These are phyloP conservation scores for Austroboletus eburneus DNA, from an alignment of 768 basidiomycete genomes.

Conservation along the genomic window DNA sequence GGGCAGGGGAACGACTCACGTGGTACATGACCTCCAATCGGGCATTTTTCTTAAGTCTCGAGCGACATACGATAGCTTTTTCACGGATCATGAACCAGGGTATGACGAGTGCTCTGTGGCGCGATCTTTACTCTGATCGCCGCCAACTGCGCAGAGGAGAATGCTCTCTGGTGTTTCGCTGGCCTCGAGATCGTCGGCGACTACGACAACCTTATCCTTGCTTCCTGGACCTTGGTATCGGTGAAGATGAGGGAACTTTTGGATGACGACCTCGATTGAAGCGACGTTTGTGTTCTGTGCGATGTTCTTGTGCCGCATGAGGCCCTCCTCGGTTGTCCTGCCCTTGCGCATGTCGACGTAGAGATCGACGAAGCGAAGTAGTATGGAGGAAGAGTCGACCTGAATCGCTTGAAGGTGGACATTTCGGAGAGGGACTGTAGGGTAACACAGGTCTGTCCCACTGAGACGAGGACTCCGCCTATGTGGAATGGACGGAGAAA, in stretches of 20 bases:
- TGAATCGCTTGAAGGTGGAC: slow-evolving; percentile 91
- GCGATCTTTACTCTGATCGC: slow-evolving; percentile 89
- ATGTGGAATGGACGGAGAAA: neutral
- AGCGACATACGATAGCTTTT: slow-evolving; percentile 95
- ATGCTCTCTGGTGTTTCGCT: slow-evolving; percentile 94
- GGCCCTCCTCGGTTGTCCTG: slow-evolving; percentile 87
- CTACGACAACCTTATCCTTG: slow-evolving; percentile 72
- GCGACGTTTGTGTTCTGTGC: slow-evolving; percentile 89
- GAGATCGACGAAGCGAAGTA: slow-evolving; percentile 92
- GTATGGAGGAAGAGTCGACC: slow-evolving; percentile 89
- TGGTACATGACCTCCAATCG: too few relatives aligned
- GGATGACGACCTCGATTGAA: slow-evolving; percentile 90
- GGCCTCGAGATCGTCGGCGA: slow-evolving; percentile 93
- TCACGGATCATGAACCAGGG: slow-evolving; percentile 99
- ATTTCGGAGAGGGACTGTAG: slow-evolving; percentile 88
- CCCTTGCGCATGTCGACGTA: slow-evolving; percentile 95
- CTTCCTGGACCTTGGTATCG: slow-evolving; percentile 78
- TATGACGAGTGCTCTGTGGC: slow-evolving; percentile 88
- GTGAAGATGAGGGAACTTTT: slow-evolving; percentile 77
- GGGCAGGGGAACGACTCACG: slow-evolving; percentile 41
- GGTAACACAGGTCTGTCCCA: slow-evolving; percentile 86
- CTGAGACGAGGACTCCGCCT: slow-evolving; percentile 90
- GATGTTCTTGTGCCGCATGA: slow-evolving; percentile 98
- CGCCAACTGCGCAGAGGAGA: slow-evolving; percentile 82
- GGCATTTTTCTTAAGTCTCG: slow-evolving; percentile 95